Conservation (phyloP, 2,329 filamentous ascomycete genomes). For the Alternaria rosae region DNA sequence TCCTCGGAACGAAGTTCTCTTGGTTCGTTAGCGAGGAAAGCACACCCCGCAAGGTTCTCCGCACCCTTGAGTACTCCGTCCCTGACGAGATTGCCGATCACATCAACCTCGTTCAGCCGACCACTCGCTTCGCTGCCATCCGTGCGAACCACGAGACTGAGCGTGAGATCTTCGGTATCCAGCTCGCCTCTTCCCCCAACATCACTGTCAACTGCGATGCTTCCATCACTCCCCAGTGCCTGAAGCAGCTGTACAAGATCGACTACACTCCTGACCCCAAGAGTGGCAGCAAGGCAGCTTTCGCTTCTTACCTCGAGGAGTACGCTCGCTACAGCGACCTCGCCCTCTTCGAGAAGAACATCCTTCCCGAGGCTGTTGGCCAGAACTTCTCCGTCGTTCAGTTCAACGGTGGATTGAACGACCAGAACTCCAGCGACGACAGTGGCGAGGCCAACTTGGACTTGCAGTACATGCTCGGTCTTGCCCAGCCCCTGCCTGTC, state of each 20-base stretch:
- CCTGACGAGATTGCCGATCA: conserved; percentile 49
- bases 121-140: conserved; percentile 57
- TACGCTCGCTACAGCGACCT: conserved; percentile 59
- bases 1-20: conserved; percentile 60
- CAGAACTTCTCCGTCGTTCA: conserved; percentile 55
- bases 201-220: conserved; percentile 29
- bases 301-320: conserved; percentile 62
- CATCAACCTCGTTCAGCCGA: conserved; percentile 61
- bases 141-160: conserved; percentile 29
- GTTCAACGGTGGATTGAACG: conserved; percentile 35
- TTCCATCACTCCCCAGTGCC: conserved; percentile 56
- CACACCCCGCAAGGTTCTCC: conserved; percentile 53
- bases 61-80: conserved; percentile 53
- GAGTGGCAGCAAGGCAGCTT: conserved; percentile 59
- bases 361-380: conserved; percentile 44
- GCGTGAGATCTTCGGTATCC: conserved; percentile 26
- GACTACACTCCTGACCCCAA: conserved; percentile 56
- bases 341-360: conserved; percentile 50
- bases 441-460: conserved; percentile 68
- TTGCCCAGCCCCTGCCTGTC: conserved; percentile 62
- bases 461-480: conserved; percentile 64
- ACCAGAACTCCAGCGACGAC: conserved; percentile 28
- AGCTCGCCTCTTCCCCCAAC: conserved; percentile 21
- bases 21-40: conserved; percentile 50
- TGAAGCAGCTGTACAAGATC: conserved; percentile 60